A percentile compares a stretch with the other conserved stretches of the same genome.
phyloP scores from a whole-genome alignment of 116 monocot species.

The Posidonia oceanica region DNA sequence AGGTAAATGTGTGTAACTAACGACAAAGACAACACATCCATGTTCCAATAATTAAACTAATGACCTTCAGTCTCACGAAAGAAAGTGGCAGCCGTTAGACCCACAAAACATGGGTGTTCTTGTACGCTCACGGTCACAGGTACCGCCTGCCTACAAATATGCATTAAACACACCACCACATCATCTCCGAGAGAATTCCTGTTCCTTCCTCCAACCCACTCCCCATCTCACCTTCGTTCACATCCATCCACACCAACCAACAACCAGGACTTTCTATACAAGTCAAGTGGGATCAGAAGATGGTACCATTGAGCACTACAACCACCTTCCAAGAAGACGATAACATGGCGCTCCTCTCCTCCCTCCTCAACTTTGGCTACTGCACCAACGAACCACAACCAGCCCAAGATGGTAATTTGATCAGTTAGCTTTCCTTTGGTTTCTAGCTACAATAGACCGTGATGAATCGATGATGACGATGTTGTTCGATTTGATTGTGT shows the following conservation, averaged over 20 bases:
- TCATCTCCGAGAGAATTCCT: neutral
- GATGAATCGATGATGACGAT: neutral
- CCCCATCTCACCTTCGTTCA: neutral
- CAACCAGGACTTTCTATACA: neutral
- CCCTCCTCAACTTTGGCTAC: conserved; percentile 7
- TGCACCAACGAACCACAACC: neutral
- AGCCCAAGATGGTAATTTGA: neutral
- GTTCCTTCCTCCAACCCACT: neutral
- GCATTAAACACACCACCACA: neutral
- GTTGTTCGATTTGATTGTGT: neutral
- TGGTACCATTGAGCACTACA: neutral
- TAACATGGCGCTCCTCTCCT: conserved; percentile 10
- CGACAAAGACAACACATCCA: too few relatives aligned
- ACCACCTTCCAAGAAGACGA: conserved; percentile 2
- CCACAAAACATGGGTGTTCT: conserved; percentile 4
- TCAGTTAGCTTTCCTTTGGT: neutral
- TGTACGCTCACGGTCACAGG: neutral
- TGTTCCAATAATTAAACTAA: too few relatives aligned
- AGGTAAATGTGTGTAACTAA: too few relatives aligned
- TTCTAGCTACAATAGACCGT: neutral
- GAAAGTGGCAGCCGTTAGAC: neutral
- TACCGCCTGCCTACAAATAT: neutral
- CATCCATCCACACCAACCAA: neutral
- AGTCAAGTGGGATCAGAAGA: neutral
- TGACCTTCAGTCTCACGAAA: too few relatives aligned